A percentile compares a stretch with the other conserved stretches of the same genome.
phyloP scores from a whole-genome alignment of 192 early-diverging fungal species.

The Backusella parvicylindrica region DNA sequence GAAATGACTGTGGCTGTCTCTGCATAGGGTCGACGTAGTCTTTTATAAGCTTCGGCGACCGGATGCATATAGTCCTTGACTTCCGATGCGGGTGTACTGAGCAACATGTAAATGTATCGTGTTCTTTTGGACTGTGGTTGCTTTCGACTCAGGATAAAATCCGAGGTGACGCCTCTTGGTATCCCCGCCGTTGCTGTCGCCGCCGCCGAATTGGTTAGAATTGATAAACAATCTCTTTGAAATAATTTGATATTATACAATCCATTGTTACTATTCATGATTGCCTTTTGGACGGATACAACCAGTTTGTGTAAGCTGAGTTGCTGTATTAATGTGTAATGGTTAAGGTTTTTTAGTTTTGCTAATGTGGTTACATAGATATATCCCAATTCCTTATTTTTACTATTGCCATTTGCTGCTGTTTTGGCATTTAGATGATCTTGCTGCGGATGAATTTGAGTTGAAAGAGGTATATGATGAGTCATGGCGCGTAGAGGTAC shows the following conservation, averaged over 20 bases:
- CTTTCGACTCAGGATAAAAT: neutral
- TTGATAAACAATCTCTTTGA: neutral
- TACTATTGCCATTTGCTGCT: neutral
- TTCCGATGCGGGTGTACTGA: neutral
- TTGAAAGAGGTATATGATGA: neutral
- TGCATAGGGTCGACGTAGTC: slow-evolving; percentile 10
- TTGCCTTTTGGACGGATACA: neutral
- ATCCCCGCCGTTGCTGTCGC: neutral
- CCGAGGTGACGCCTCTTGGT: neutral
- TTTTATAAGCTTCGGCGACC: neutral
- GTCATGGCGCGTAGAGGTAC: slow-evolving; percentile 1
- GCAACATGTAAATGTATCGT: slow-evolving; percentile 15
- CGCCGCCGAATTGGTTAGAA: neutral
- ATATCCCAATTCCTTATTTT: neutral
- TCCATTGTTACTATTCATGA: neutral
- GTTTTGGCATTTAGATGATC: neutral
- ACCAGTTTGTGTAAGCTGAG: neutral
- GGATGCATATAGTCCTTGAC: slow-evolving; percentile 6
- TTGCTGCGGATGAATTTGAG: neutral
- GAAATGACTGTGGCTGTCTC: slow-evolving; percentile 1
- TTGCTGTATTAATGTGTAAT: neutral
- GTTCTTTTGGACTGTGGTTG: neutral
- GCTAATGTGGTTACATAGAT: neutral
- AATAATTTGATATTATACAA: neutral
- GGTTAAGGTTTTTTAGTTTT: neutral